Conservation (phyloP, 1,139 yeast genomes). For the Meyerozyma guilliermondii region DNA sequence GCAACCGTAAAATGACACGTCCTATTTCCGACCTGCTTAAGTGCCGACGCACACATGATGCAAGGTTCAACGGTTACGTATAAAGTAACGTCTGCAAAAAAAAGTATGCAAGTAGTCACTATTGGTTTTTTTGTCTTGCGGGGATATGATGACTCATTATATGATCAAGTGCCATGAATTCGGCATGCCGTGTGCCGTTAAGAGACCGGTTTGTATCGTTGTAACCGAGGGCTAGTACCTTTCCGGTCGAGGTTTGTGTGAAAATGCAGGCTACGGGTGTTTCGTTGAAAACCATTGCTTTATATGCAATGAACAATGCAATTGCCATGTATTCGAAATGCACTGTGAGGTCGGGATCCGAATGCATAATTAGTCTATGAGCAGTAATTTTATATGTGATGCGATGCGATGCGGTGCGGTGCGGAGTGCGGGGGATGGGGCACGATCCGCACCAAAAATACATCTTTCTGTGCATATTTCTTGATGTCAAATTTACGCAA, state of each 20-base stretch:
- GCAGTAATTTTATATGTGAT: background rate
- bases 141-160: slow-evolving; percentile 26
- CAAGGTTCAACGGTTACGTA: slow-evolving; percentile 98
- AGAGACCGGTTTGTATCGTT: slow-evolving; percentile 86
- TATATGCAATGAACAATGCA: slow-evolving; percentile 37
- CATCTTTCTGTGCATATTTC: background rate
- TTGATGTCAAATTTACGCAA: background rate
- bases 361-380: background rate
- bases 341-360: slow-evolving; percentile 16
- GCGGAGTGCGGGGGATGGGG: background rate
- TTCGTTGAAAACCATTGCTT: slow-evolving; percentile 49
- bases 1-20: slow-evolving; percentile 80
- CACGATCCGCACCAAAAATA: background rate
- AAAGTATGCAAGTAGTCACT: slow-evolving; percentile 18
- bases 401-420: background rate
- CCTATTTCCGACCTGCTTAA: slow-evolving; percentile 74
- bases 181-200: slow-evolving; percentile 89
- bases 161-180: slow-evolving; percentile 70
- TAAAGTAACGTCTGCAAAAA: slow-evolving; percentile 49
- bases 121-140: slow-evolving; percentile 10
- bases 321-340: slow-evolving; percentile 34
- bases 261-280: slow-evolving; percentile 71
- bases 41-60: slow-evolving; percentile 94
- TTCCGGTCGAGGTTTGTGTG: slow-evolving; percentile 42
- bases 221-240: slow-evolving; percentile 71